These are phyloP conservation scores for Picochlorum costavermella DNA, from an alignment of 139 green algal genomes.

Conservation along the genomic window DNA sequence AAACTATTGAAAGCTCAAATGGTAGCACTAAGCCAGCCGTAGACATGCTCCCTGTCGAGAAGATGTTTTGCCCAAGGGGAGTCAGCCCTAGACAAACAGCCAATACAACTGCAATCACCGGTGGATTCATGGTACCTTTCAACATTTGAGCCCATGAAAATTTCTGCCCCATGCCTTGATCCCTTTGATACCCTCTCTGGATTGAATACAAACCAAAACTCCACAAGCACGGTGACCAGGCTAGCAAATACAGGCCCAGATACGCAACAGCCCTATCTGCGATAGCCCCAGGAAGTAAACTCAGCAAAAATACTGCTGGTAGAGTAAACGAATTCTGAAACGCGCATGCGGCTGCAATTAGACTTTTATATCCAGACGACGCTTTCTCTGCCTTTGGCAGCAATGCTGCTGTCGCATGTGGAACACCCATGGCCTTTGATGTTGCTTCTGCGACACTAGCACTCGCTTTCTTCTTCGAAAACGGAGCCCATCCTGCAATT, in stretches of 20 bases:
- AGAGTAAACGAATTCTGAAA: conserved; percentile 70
- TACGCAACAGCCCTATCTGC: conserved; percentile 22
- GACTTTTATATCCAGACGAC: conserved; percentile 19
- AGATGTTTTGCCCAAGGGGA: conserved; percentile 24
- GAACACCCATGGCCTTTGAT: conserved; percentile 26
- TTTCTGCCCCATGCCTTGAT: neutral
- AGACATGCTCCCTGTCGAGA: conserved; percentile 15
- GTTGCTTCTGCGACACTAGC: conserved; percentile 24
- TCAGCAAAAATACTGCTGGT: conserved; percentile 45
- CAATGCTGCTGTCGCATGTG: conserved; percentile 19
- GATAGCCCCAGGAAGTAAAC: conserved; percentile 31
- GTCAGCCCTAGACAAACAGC: conserved; percentile 44
- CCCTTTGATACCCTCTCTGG: conserved; percentile 12
- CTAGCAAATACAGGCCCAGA: conserved; percentile 36
- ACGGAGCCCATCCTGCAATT: too few species aligned
- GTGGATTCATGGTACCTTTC: conserved; percentile 37
- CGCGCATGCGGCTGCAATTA: conserved; percentile 37
- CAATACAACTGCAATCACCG: conserved; percentile 39
- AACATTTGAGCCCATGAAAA: neutral
- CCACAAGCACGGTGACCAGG: conserved; percentile 52
- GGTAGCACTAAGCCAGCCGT: conserved; percentile 15
- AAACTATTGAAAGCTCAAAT: conserved; percentile 26
- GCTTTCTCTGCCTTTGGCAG: conserved; percentile 1
- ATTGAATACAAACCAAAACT: conserved; percentile 35
- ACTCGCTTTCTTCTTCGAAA: neutral